Conservation (phyloP, 1,284 basidiomycete genomes). For the Pterulicium gracile region DNA sequence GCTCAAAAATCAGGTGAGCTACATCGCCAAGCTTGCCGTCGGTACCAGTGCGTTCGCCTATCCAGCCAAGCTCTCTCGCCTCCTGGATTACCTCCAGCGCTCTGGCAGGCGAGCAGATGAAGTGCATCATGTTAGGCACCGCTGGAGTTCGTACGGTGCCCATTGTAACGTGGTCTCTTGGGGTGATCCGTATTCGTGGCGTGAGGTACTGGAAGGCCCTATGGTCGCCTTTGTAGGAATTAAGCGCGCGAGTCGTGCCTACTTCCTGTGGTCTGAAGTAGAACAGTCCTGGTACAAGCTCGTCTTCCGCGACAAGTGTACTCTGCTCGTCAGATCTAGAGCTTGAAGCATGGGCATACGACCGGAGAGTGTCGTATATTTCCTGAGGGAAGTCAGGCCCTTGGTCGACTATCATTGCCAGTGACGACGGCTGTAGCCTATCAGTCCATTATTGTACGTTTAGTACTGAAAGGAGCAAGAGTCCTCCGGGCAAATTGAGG, state of each 20-base stretch:
- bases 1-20: conserved; percentile 64
- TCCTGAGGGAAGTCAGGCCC: conserved; percentile 68
- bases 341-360: background rate
- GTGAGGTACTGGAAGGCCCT: conserved; percentile 79
- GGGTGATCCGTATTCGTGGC: conserved; percentile 61
- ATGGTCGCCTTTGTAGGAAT: conserved; percentile 65
- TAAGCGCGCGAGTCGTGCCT: conserved; percentile 65
- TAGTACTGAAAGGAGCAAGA: conserved; percentile 4
- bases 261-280: background rate
- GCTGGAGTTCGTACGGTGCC: background rate
- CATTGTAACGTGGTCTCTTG: conserved; percentile 19
- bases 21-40: background rate
- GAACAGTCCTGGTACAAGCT: background rate
- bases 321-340: background rate
- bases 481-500: too few species aligned
- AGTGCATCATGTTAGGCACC: conserved; percentile 59
- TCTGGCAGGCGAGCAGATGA: conserved; percentile 75
- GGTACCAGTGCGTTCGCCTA: background rate
- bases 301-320: background rate
- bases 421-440: conserved; percentile 50
- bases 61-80: conserved; percentile 31
- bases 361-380: background rate
- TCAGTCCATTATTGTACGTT: background rate
- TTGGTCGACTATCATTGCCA: conserved; percentile 80
- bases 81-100: conserved; percentile 62